Conservation (phyloP, 2,329 filamentous ascomycete genomes). For the Tolypocladium cylindrosporum region DNA sequence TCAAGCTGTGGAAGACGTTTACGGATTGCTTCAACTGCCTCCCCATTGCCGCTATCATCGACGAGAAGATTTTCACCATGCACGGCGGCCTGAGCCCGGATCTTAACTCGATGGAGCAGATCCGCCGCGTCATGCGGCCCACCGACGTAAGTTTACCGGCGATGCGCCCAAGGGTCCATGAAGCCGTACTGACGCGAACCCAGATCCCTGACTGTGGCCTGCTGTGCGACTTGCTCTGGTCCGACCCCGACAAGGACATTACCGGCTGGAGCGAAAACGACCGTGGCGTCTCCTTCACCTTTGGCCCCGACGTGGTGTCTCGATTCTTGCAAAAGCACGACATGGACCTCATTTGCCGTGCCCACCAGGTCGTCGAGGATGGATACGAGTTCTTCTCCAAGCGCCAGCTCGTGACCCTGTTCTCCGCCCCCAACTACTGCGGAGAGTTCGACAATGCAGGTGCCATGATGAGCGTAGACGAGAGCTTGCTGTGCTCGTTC, state of each 20-base stretch:
- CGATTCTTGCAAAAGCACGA: constrained; percentile 98
- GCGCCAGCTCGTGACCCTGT: constrained; percentile 91
- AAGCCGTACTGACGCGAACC: constrained; percentile 7
- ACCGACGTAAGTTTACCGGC: constrained; percentile 72
- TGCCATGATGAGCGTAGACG: constrained; percentile 99
- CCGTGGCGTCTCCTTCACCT: constrained; percentile 96
- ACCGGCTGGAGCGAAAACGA: constrained; percentile 99
- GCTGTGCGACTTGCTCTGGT: constrained; percentile 96
- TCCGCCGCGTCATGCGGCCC: constrained; percentile 94
- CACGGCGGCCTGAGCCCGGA: constrained; percentile 95
- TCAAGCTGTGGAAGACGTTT: constrained; percentile 99
- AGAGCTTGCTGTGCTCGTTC: constrained; percentile 97
- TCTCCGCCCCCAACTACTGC: constrained; percentile 98
- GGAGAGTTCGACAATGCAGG: constrained; percentile 99
- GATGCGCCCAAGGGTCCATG: no score
- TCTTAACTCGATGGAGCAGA: constrained; percentile 99
- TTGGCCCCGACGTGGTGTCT: constrained; percentile 93
- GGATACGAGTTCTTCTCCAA: constrained; percentile 99
- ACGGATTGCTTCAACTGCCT: constrained; percentile 99
- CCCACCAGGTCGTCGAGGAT: constrained; percentile 97
- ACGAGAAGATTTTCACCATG: constrained; percentile 99
- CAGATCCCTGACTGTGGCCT: constrained; percentile 97
- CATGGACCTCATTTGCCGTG: constrained; percentile 98
- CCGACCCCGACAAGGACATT: constrained; percentile 97
- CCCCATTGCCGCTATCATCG: constrained; percentile 96